Conservation (phyloP, 108 stramenopile genomes). For the Epithemia pelagica region DNA sequence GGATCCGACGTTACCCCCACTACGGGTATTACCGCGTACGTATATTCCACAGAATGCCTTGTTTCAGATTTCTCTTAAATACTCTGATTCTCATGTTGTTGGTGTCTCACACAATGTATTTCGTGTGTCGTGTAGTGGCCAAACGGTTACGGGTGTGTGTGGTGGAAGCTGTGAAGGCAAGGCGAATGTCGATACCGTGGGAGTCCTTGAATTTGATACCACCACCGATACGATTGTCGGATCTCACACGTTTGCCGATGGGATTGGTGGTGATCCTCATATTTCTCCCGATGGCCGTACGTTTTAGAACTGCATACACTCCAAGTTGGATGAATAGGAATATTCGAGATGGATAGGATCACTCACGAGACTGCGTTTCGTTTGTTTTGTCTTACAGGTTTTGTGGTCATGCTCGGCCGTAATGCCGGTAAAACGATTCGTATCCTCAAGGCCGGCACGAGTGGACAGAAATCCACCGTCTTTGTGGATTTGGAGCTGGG, state of each 20-base stretch:
- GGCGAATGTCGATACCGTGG: constrained; percentile 12
- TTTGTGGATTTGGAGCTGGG: constrained; percentile 1
- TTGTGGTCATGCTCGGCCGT: constrained; percentile 15
- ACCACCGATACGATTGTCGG: constrained; percentile 16
- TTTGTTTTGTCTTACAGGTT: constrained; percentile 6
- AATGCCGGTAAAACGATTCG: constrained; percentile 23
- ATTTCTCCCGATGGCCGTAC: constrained; percentile 19
- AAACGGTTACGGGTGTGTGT: not conserved
- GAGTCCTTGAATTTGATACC: constrained; percentile 27
- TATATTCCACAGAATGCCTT: no score
- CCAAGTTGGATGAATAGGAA: not conserved
- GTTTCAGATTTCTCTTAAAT: no score
- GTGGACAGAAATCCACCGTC: constrained; percentile 8
- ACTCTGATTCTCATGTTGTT: no score
- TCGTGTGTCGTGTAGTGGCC: no score
- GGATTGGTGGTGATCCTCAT: constrained; percentile 10
- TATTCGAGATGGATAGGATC: not conserved
- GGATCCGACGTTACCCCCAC: not conserved
- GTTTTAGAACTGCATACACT: no score
- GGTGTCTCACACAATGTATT: no score
- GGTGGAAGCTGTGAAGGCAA: constrained; percentile 24
- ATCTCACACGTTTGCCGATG: constrained; percentile 14
- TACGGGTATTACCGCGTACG: no score
- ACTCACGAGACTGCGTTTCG: no score
- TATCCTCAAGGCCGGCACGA: constrained; percentile 11